Evolutionary conservation across 257 asterid genomes (phyloP), one percentile per base, ranked within the genome.

Genomic region (Solanum appendiculatum): DNA sequence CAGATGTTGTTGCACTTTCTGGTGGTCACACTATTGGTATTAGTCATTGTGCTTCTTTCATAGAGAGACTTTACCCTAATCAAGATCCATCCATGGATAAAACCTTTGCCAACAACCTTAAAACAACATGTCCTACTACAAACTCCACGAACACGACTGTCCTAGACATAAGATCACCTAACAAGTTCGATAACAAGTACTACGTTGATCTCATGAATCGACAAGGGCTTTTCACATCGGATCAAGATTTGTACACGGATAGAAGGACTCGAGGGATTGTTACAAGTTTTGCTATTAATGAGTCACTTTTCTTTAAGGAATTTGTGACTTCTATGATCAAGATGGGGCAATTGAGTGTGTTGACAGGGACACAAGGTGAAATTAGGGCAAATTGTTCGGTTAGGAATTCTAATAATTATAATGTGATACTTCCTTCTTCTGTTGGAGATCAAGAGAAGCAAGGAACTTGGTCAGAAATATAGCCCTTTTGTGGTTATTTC

Each of bases 1-100:
- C 93, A 74, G 98, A 93, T 66, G 92, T 92, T 6, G 96, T 95
- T 68, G 91, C 98, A 3, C 98, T 95, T 68, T 94, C 96, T 16
- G 98, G 98, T 33, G 98, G 94, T 82, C 98, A 95, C 95, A 95
- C 98, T 82, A 94, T 95, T 23, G 98, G 98, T 0, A 27, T 92
- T 60, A 39, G 94, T 82, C 92, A 91, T 34, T 95, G 98, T 92
- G 2, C 42, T 34, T 90, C 96, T 87, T 95, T 95, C 93, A 89
- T 91, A 3, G 23, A 25, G 25, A 93, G 98, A 46, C 98, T 95
- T 86, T 95, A 94, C 90, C 98, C 98, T 11, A 87, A 86, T 7
- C 98, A 89, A 54, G 98, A 95, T 89, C 87, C 95, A 1, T 81
- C 83, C 80, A 91, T 95, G 96, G 95, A 93, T 88, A 46, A 91